Base-by-base conservation (phyloP, 495 filamentous ascomycete species). In the Penicillium alfredii region DNA sequence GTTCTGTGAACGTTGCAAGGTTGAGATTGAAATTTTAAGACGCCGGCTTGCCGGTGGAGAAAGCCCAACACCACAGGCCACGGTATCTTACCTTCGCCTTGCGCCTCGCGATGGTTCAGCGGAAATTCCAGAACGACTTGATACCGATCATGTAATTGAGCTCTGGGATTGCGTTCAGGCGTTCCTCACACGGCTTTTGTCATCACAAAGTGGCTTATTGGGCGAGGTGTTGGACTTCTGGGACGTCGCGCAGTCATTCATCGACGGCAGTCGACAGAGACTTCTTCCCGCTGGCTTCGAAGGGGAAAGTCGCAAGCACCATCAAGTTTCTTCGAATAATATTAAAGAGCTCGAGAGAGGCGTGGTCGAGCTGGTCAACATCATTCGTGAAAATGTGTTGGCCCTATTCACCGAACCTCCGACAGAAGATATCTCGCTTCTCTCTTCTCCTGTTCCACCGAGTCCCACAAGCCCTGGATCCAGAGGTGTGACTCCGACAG, bases 211-310 rank as follows among this genome's bases (percentile, higher is more conserved):
- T 34, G 92, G 93, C 8, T 68, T 97, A 18, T 67, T 97, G 12
- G 88, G 86, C 2, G 92, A 98, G 52, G 77, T 95, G 2, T 61
- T 93, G 10, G 86, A 89, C 41, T 96, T 94, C 58, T 94, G 89
- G 90, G 86, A 94, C 44, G 90, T 81, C 3, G 81, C 88, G 0
- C 81, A 89, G 47, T 82, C 82, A 2, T 98, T 97, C 63, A 84
- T 96, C 34, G 81, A 89, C 21, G 88, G 88, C 11, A 88, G 78
- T 35, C 79, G 80, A 30, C 89, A 96, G 55, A 80, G 74, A 45
- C 76, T 77, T 11, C 68, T 98, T 36, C 92, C 93, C 0, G 70
- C 73, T 21, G 89, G 89, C 8, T 82, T 88, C 38, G 86, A 94
- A 51, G 86, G 86, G 9, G 80, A 86, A 47, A 90, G 85, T 38